A percentile compares a stretch with the other conserved stretches of the same genome.
phyloP scores from a whole-genome alignment of 1,139 yeast genomes.

The Geotrichum carabidarum region DNA sequence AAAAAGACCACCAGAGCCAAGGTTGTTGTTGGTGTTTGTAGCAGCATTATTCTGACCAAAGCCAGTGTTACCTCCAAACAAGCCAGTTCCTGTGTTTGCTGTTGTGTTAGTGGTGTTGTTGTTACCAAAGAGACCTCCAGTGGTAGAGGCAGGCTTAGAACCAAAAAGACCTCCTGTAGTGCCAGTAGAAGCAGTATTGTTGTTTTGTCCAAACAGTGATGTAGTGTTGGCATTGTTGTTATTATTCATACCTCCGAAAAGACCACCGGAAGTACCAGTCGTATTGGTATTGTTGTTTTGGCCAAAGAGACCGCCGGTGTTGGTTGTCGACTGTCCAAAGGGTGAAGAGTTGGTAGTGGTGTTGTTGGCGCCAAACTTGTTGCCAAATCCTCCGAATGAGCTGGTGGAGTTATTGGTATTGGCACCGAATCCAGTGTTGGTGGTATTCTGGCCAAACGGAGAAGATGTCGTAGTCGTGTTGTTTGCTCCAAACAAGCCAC shows the following conservation, averaged over 20 bases:
- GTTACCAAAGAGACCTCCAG: constrained; percentile 30
- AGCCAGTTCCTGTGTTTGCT: constrained; percentile 13
- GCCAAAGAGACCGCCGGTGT: constrained; percentile 19
- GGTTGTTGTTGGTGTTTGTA: constrained; percentile 13
- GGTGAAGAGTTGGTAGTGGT: constrained; percentile 17
- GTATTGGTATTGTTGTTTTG: constrained; percentile 23
- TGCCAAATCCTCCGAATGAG: constrained; percentile 6
- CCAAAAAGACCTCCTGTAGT: constrained; percentile 24
- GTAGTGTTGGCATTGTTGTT: constrained; percentile 20
- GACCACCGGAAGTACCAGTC: constrained; percentile 23
- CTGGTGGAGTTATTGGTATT: constrained; percentile 2
- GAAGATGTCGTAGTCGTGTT: constrained; percentile 8
- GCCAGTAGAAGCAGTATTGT: constrained; percentile 28
- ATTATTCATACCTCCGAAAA: constrained; percentile 23
- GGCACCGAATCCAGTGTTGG: constrained; percentile 20
- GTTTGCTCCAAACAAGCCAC: constrained; percentile 1
- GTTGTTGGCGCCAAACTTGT: constrained; percentile 2
- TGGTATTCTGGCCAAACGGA: constrained; percentile 15
- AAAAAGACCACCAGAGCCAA: constrained; percentile 39
- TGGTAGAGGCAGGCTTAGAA: constrained; percentile 2
- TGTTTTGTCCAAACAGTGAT: constrained; percentile 31
- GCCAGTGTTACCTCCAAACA: constrained; percentile 20
- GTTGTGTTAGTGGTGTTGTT: constrained; percentile 1
- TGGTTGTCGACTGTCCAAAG: constrained; percentile 24
- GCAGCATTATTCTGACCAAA: constrained; percentile 20